Evolutionary conservation across 139 green algal species (phyloP).

Genomic region (Asterochloris erici): DNA sequence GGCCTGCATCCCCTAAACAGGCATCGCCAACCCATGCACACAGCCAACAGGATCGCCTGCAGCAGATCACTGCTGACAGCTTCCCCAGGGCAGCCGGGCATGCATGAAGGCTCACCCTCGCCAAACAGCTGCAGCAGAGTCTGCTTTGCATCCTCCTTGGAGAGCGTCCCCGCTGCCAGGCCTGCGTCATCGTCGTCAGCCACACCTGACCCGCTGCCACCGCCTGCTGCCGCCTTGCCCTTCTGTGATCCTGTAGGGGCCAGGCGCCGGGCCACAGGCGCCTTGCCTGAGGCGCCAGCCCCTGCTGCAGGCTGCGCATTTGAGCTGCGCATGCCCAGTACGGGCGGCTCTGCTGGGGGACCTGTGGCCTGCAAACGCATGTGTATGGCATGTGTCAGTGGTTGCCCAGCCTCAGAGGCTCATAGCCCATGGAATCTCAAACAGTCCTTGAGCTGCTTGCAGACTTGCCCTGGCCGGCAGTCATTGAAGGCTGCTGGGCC

Average conservation of each 20-base stretch:
- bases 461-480: too few species aligned
- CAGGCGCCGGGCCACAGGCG: neutral
- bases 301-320: conserved; percentile 1
- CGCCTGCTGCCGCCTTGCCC: neutral
- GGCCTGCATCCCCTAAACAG: too few species aligned
- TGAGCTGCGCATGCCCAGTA: conserved; percentile 6
- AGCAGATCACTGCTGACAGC: too few species aligned
- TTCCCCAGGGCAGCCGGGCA: too few species aligned
- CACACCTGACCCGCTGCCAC: neutral
- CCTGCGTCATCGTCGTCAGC: conserved; percentile 25
- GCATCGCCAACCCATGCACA: too few species aligned
- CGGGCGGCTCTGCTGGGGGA: neutral
- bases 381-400: too few species aligned
- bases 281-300: conserved; percentile 4
- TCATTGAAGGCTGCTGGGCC: too few species aligned
- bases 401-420: too few species aligned
- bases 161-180: conserved; percentile 11
- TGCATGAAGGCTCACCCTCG: conserved; percentile 19
- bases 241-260: neutral
- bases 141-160: conserved; percentile 37
- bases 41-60: too few species aligned
- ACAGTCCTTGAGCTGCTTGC: too few species aligned
- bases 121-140: conserved; percentile 53
- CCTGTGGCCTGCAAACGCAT: too few species aligned
- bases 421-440: too few species aligned